Percentiles rank a stretch among this genome's conserved stretches.
phyloP scores from a whole-genome alignment of 1,284 basidiomycete genomes.

The Inonotus obliquus region DNA sequence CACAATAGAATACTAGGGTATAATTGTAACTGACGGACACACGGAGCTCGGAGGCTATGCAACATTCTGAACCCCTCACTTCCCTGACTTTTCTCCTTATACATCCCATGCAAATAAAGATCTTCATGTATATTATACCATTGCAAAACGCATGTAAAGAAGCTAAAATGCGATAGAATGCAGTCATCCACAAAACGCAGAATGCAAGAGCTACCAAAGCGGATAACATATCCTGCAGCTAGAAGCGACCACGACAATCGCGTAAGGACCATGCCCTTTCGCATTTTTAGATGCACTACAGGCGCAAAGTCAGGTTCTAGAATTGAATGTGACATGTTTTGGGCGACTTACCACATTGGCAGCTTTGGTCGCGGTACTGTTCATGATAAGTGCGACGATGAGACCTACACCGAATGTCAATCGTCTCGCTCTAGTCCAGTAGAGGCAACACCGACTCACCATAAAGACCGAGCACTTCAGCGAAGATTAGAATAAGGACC shows the following conservation, averaged over 20 bases:
- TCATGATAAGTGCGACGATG: slow-evolving; percentile 22
- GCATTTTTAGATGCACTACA: slow-evolving; percentile 5
- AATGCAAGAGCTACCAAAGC: not conserved
- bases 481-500: slow-evolving; percentile 91
- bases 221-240: not conserved
- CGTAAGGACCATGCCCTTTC: not conserved
- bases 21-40: no score
- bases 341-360: slow-evolving; percentile 14
- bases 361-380: slow-evolving; percentile 13
- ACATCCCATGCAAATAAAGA: not conserved
- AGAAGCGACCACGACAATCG: not conserved
- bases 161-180: not conserved
- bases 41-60: not conserved
- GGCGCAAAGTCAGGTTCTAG: not conserved
- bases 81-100: no score
- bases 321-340: not conserved
- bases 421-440: not conserved
- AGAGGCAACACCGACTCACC: slow-evolving; percentile 33
- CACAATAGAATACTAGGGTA: no score
- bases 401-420: slow-evolving; percentile 8
- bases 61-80: not conserved
- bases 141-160: not conserved
- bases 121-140: not conserved
- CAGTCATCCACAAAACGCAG: not conserved
- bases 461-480: slow-evolving; percentile 89